These are phyloP conservation scores for Kazachstania psychrophila DNA, from an alignment of 805 yeast genomes.

Conservation along the genomic window DNA sequence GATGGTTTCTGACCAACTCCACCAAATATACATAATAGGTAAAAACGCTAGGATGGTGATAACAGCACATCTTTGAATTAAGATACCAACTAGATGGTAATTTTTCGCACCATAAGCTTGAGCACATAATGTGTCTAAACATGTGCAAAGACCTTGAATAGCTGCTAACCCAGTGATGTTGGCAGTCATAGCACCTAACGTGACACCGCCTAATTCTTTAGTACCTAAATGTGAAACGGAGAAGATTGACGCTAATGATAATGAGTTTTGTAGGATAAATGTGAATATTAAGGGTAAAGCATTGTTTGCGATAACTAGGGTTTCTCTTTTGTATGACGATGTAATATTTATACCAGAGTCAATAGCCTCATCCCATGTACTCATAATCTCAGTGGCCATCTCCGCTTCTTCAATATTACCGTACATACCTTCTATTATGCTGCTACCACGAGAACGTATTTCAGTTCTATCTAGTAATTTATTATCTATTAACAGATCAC, in stretches of 20 bases:
- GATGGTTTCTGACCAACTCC: constrained; percentile 42
- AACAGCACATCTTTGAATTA: constrained; percentile 57
- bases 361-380: constrained; percentile 27
- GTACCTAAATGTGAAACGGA: constrained; percentile 69
- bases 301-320: constrained; percentile 33
- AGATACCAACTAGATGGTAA: constrained; percentile 54
- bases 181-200: constrained; percentile 69
- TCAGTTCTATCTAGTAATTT: constrained; percentile 12
- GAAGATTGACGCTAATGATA: constrained; percentile 69
- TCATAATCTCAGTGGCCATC: constrained; percentile 16
- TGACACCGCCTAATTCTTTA: constrained; percentile 64
- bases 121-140: constrained; percentile 68
- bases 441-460: constrained; percentile 1
- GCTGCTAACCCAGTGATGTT: constrained; percentile 68
- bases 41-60: constrained; percentile 45
- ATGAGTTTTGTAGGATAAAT: constrained; percentile 59
- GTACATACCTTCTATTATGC: constrained; percentile 8
- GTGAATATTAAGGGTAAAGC: constrained; percentile 60
- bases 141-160: constrained; percentile 70
- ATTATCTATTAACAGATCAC: constrained; percentile 29
- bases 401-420: constrained; percentile 8
- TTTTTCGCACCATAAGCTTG: constrained; percentile 69
- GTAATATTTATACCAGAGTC: constrained; percentile 23
- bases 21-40: constrained; percentile 56
- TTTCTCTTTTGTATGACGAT: constrained; percentile 35